Conservation (phyloP, 2,329 filamentous ascomycete genomes). For the Calonectria henricotiae region DNA sequence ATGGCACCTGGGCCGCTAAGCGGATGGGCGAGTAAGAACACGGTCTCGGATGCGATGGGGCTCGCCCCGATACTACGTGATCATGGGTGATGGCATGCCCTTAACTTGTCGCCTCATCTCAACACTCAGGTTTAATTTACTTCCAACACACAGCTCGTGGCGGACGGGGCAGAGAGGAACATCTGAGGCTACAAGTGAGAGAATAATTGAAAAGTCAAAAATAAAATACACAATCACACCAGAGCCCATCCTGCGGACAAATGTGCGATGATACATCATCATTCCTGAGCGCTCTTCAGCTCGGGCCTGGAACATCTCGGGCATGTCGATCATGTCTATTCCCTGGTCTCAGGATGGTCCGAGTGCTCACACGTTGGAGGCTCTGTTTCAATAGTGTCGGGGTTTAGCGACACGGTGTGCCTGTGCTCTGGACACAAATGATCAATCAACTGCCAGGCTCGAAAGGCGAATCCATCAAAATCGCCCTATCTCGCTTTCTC, state of each 20-base stretch:
- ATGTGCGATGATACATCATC: constrained; percentile 1
- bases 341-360: constrained; percentile 12
- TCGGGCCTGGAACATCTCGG: constrained; percentile 8
- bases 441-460: background rate
- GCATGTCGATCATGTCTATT: constrained; percentile 19
- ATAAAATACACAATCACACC: background rate
- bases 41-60: constrained; percentile 1
- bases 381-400: constrained; percentile 3
- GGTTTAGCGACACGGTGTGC: constrained; percentile 13
- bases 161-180: background rate
- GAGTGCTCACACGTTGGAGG: constrained; percentile 7
- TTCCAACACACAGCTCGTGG: constrained; percentile 9
- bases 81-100: constrained; percentile 31
- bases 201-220: constrained; percentile 14
- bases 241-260: constrained; percentile 1
- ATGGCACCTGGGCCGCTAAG: background rate
- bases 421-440: background rate
- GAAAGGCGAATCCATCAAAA: background rate
- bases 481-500: background rate
- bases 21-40: constrained; percentile 20
- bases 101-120: constrained; percentile 33
- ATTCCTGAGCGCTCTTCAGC: constrained; percentile 15
- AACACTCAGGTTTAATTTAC: constrained; percentile 24
- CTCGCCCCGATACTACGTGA: constrained; percentile 11
- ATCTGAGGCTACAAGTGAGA: background rate